Conservation (phyloP, 768 basidiomycete genomes). For the Tylopilus balloui region DNA sequence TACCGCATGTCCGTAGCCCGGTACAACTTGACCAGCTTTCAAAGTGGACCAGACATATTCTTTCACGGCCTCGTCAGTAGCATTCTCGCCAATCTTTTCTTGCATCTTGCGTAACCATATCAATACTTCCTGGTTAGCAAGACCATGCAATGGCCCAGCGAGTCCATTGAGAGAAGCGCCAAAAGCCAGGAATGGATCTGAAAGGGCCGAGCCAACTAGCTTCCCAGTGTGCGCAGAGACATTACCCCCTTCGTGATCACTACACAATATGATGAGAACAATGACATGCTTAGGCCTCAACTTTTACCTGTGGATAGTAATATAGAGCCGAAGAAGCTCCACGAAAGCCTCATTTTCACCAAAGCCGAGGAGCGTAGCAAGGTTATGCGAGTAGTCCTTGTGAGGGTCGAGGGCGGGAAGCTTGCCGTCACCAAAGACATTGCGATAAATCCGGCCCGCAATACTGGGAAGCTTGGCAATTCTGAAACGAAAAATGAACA, state of each 20-base stretch:
- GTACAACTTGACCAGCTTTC: slow-evolving; percentile 90
- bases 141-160: slow-evolving; percentile 94
- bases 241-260: slow-evolving; percentile 98
- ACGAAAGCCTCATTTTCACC: slow-evolving; percentile 85
- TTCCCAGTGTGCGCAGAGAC: slow-evolving; percentile 95
- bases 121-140: slow-evolving; percentile 96
- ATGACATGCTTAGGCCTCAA: background rate
- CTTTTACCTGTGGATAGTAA: slow-evolving; percentile 86
- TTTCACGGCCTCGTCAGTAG: slow-evolving; percentile 82
- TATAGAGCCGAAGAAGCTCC: slow-evolving; percentile 91
- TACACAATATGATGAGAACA: slow-evolving; percentile 21
- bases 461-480: slow-evolving; percentile 98
- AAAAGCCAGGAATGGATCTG: slow-evolving; percentile 96
- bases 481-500: slow-evolving; percentile 35
- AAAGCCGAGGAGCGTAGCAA: slow-evolving; percentile 87
- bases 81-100: slow-evolving; percentile 76
- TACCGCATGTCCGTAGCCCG: slow-evolving; percentile 87
- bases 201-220: slow-evolving; percentile 90
- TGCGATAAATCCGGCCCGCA: slow-evolving; percentile 87
- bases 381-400: slow-evolving; percentile 89
- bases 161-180: slow-evolving; percentile 92
- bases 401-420: slow-evolving; percentile 74
- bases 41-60: slow-evolving; percentile 95
- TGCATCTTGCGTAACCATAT: slow-evolving; percentile 96
- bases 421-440: slow-evolving; percentile 85